These are phyloP conservation scores for Craspedostauros australis DNA, from an alignment of 108 stramenopile genomes.

Conservation along the genomic window DNA sequence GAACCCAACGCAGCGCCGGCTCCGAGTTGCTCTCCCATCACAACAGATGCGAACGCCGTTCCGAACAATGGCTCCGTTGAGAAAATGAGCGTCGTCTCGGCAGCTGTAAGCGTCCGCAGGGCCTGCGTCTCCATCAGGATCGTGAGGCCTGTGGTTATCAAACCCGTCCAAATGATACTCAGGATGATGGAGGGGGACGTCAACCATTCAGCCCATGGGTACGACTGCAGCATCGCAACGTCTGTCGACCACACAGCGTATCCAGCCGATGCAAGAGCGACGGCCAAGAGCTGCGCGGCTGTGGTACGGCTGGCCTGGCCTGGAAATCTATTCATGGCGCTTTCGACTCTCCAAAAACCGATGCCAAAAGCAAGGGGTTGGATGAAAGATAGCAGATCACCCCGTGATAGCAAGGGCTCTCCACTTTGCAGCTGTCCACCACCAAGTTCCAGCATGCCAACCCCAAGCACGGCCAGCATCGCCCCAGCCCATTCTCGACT, in stretches of 20 bases:
- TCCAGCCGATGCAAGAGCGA: constrained; percentile 46
- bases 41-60: constrained; percentile 65
- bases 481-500: constrained; percentile 48
- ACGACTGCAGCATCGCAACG: constrained; percentile 3
- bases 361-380: constrained; percentile 87
- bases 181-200: constrained; percentile 44
- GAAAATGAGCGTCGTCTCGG: constrained; percentile 88
- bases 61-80: constrained; percentile 90
- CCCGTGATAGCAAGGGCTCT: constrained; percentile 20
- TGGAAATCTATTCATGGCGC: constrained; percentile 57
- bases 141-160: constrained; percentile 85
- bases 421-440: constrained; percentile 7
- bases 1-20: constrained; percentile 51
- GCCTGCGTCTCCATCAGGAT: constrained; percentile 87
- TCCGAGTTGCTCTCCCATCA: constrained; percentile 80
- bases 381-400: constrained; percentile 57
- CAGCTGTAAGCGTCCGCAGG: constrained; percentile 73
- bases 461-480: constrained; percentile 74
- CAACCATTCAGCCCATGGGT: constrained; percentile 41
- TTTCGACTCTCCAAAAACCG: constrained; percentile 71
- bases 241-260: constrained; percentile 17
- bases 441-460: constrained; percentile 72
- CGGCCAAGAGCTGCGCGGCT: constrained; percentile 77
- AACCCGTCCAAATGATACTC: constrained; percentile 82
- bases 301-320: constrained; percentile 63